These are phyloP conservation scores for Sarcodon aspratus DNA, from an alignment of 768 basidiomycete species.

Conservation along the genomic window DNA sequence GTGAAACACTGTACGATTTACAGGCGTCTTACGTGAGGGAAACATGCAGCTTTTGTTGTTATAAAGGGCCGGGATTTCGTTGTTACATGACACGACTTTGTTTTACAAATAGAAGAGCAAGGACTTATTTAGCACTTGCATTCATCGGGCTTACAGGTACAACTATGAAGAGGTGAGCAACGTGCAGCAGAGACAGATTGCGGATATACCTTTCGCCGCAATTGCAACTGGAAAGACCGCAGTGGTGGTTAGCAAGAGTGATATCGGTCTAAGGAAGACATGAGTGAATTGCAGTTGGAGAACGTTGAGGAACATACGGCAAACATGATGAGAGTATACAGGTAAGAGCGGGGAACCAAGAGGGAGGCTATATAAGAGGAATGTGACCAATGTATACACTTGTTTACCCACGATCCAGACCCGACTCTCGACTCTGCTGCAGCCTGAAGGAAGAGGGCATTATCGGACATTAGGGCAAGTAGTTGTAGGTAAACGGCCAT, in stretches of 20 bases:
- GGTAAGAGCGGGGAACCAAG: neutral
- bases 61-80: neutral
- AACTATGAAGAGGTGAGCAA: conserved; percentile 23
- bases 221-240: conserved; percentile 36
- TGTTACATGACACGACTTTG: neutral
- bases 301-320: conserved; percentile 19
- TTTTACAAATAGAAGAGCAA: conserved; percentile 2
- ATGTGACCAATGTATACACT: neutral
- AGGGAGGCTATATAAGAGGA: neutral
- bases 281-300: neutral
- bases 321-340: conserved; percentile 21
- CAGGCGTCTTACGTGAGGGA: neutral
- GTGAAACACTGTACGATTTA: neutral
- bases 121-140: conserved; percentile 57
- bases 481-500: too few relatives aligned
- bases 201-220: conserved; percentile 36
- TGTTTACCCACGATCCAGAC: too few relatives aligned
- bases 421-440: too few relatives aligned
- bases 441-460: neutral
- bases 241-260: conserved; percentile 32
- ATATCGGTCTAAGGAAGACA: conserved; percentile 7
- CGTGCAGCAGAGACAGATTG: neutral
- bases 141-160: conserved; percentile 45
- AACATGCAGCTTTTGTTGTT: neutral
- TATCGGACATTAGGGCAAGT: too few relatives aligned